phyloP scores from a whole-genome alignment of 163 green algal species.

The Trebouxia gelatinosa region DNA sequence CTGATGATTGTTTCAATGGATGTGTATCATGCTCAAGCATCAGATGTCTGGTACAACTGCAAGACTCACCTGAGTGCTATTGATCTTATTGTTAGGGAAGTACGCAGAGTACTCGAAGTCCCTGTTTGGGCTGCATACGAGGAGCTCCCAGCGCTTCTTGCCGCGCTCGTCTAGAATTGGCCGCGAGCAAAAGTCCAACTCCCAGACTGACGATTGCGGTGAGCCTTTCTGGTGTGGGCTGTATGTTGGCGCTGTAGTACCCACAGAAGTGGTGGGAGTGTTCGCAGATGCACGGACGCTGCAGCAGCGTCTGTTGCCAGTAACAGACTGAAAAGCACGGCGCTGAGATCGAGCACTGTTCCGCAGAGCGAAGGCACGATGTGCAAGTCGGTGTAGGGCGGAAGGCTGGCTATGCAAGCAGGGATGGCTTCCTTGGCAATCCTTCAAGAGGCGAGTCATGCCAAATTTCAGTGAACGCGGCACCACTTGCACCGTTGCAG shows the following conservation, averaged over 20 bases:
- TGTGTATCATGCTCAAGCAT: too few relatives aligned
- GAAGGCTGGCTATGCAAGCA: too few relatives aligned
- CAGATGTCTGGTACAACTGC: too few relatives aligned
- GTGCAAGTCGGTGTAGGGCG: too few relatives aligned
- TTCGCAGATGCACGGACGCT: neutral
- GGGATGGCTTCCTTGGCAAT: too few relatives aligned
- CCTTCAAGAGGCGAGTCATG: too few relatives aligned
- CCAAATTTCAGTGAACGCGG: too few relatives aligned
- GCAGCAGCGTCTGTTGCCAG: neutral
- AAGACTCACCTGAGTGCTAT: constrained; percentile 82
- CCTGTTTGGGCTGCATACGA: constrained; percentile 84
- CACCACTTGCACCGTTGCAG: too few relatives aligned
- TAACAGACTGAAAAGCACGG: neutral
- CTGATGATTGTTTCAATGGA: too few relatives aligned
- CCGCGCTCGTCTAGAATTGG: constrained; percentile 93
- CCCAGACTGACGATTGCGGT: constrained; percentile 56
- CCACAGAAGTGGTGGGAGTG: constrained; percentile 2
- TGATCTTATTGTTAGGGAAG: constrained; percentile 98
- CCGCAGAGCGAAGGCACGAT: too few relatives aligned
- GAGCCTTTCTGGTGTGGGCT: constrained; percentile 23
- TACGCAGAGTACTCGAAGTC: constrained; percentile 89
- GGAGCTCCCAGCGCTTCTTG: constrained; percentile 96
- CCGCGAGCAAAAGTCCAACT: constrained; percentile 96
- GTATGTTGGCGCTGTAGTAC: constrained; percentile 4
- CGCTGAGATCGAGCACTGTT: too few relatives aligned